phyloP scores from a whole-genome alignment of 73 alveolate genomes.

The Durusdinium trenchii region DNA sequence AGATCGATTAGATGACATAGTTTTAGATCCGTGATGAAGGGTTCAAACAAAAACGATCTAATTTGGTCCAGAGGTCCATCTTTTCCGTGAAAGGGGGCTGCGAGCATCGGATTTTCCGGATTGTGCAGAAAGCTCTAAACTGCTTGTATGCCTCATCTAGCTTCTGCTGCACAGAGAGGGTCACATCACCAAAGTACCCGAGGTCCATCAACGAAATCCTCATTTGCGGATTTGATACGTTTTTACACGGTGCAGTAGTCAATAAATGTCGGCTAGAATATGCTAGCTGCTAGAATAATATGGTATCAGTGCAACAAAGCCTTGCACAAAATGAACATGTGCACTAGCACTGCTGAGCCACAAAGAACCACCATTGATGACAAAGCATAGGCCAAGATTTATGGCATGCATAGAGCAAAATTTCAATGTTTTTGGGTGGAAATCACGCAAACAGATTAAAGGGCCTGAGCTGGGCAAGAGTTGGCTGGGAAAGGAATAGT shows the following conservation, averaged over 20 bases:
- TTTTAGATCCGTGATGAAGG: neutral
- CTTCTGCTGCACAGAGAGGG: neutral
- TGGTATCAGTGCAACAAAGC: too few relatives aligned
- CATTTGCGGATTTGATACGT: neutral
- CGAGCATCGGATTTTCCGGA: neutral
- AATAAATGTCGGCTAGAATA: neutral
- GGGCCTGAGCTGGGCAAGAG: neutral
- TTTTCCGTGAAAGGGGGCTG: constrained; percentile 25
- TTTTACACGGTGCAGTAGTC: neutral
- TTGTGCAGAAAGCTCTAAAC: neutral
- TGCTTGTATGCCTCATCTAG: neutral
- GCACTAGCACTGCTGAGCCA: neutral
- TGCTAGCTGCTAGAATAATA: neutral
- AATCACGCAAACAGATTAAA: neutral
- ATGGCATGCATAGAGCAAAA: neutral
- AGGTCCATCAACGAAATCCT: neutral
- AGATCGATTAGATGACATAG: neutral
- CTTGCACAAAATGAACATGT: neutral
- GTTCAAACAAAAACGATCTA: neutral
- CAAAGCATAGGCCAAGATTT: neutral
- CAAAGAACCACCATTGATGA: neutral
- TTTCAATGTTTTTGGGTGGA: neutral
- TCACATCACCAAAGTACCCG: neutral
- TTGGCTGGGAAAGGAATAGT: neutral
- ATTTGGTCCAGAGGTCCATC: neutral